Evolutionary conservation across 2,329 filamentous ascomycete species (phyloP), one percentile per base, ranked within the genome.

Genomic region (Phialophora macrospora): DNA sequence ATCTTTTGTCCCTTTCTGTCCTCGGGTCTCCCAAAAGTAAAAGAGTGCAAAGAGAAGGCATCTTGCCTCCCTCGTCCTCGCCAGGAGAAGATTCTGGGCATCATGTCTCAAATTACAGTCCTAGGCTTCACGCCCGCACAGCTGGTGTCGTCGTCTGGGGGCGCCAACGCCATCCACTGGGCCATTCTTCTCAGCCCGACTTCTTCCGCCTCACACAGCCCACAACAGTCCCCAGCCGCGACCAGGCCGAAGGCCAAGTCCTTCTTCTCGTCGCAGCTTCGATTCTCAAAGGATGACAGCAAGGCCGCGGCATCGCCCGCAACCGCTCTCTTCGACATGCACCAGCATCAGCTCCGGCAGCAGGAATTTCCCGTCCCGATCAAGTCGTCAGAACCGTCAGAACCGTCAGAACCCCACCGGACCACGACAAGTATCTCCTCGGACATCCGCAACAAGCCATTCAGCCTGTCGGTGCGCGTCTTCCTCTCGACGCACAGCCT

Each of bases 281-380:
- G 46, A 7, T n/a, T 51, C 14, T 22, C 49, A 7, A 54, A 28
- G 32, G 17, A 51, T 28, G 44, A 41, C 34, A 63, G 28, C 48
- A 32, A 52, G 26, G 41, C 46, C 32, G 20, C 52, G 3, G 9
- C 55, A 32, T 22, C 55, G 12, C 41, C 30, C 11, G 51, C 57
- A 11, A 61, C 66, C 4, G 48, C 41, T 4, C 62, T 69, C 17
- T 67, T 65, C 41, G 64, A 69, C 63, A 69, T 69, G 64, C 64
- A 69, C 56, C 46, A 64, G 51, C 67, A 69, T 49, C 67, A 65
- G 62, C 67, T 67, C 52, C 64, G 67, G 26, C 67, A 69, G 55
- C 67, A 69, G 51, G 55, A n/a, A 12, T 69, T 32, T 12, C 64
- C 67, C 3, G 52, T 66, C 5, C 62, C 65, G 8, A n/a, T 64